Conservation (phyloP, 148 eudicot species). For the Camellia granthamiana region DNA sequence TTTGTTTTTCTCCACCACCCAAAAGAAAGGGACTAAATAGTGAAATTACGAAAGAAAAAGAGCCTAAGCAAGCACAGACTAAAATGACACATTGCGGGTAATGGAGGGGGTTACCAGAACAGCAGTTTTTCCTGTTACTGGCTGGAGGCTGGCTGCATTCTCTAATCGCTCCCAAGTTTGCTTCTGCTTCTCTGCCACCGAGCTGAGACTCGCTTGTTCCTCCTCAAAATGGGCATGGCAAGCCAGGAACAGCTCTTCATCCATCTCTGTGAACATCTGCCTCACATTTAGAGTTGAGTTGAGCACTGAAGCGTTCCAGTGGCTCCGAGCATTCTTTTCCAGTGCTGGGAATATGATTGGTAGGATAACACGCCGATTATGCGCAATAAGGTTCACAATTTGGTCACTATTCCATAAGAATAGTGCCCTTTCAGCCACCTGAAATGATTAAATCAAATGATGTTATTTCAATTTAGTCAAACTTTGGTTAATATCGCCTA, state of each 20-base stretch:
- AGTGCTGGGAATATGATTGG: conserved; percentile 79
- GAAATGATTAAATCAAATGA: conserved; percentile 13
- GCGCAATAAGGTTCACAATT: conserved; percentile 68
- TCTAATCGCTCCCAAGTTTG: conserved; percentile 74
- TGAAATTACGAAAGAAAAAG: conserved; percentile 12
- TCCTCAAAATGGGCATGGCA: conserved; percentile 59
- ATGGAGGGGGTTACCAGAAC: conserved; percentile 58
- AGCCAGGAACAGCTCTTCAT: conserved; percentile 54
- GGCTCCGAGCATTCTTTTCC: conserved; percentile 68
- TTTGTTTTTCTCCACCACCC: conserved; percentile 2
- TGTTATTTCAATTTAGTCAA: neutral
- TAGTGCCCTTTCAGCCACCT: conserved; percentile 98
- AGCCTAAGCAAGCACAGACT: neutral
- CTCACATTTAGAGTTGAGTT: conserved; percentile 71
- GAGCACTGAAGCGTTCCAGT: conserved; percentile 93
- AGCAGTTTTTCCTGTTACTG: conserved; percentile 64
- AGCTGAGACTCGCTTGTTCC: conserved; percentile 45
- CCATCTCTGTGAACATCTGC: conserved; percentile 82
- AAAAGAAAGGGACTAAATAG: conserved; percentile 8
- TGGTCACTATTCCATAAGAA: conserved; percentile 95
- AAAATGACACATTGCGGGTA: conserved; percentile 32
- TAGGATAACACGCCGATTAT: conserved; percentile 67
- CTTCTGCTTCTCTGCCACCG: conserved; percentile 49
- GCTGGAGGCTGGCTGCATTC: conserved; percentile 70
- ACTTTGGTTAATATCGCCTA: neutral